Base-by-base conservation (phyloP, 2,329 filamentous ascomycete genomes). In the Fusarium penzigii region DNA sequence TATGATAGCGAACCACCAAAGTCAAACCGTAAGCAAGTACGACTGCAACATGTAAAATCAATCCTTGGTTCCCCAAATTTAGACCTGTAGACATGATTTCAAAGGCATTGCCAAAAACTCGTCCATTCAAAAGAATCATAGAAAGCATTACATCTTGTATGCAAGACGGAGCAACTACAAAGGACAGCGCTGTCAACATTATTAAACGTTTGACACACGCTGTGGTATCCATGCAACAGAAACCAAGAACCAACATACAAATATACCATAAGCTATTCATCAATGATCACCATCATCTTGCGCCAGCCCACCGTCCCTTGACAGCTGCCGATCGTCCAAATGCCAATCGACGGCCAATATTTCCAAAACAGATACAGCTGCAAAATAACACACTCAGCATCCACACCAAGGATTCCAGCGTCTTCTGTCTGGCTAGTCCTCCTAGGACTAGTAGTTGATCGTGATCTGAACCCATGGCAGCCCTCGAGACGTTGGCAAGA, bases 331-430 rank as follows among this genome's bases (percentile, higher is more conserved):
- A 70, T 50, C 65, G 68, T 17, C 74, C 79, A 57, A 84, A 72
- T n/a, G 87, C 86, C 58, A 97, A 73, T 56, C 90, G 81, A 57
- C 94, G 80, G 12, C 94, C 94, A 66, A 99, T 91, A 68, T 96
- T 97, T 11, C 94, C 94, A 77, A 99, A 97, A 72, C 92, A 97
- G 10, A 97, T 84, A 62, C 90, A 92, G 66, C 90, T 95, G 73
- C 94, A 97, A 69, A 97, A 99, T 46, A 99, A 74, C 25, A 97
- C 92, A 66, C 91, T 96, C 20, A 93, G 80, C 66, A 96, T 88
- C 93, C 94, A 99, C 5, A 92, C 90, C 12, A 86, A 87, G 16
- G 88, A 82, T 51, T 88, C 89, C 2, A 92, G 70, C 7, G 77
- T 84, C 62, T 90, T 83, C 46, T 84, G 81, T 48, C 75, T 82